Evolutionary conservation across 257 asterid species (phyloP).

Genomic region (Gardenia jasminoides): DNA sequence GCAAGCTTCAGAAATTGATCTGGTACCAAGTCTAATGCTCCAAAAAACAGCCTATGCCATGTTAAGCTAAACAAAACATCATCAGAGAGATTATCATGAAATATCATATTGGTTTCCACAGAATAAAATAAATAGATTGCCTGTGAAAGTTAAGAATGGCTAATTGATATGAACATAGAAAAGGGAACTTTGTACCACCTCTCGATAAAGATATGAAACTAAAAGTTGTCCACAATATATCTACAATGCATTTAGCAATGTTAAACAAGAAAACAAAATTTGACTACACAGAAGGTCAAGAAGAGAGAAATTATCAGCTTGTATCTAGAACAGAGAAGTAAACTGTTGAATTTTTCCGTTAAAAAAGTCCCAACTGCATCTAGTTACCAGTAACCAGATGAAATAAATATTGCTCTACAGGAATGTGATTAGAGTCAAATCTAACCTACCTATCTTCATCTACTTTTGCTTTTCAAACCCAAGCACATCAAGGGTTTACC

Average conservation of each 20-base stretch:
- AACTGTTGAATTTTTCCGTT: not conserved
- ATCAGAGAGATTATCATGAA: not conserved
- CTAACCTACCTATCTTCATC: no score
- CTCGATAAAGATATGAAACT: not conserved
- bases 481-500: no score
- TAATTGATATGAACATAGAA: not conserved
- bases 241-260: not conserved
- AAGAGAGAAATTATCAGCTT: not conserved
- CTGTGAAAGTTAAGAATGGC: not conserved
- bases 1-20: not conserved
- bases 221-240: not conserved
- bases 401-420: not conserved
- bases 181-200: not conserved
- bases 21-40: not conserved
- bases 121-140: not conserved
- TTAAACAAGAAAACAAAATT: not conserved
- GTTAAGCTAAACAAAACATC: not conserved
- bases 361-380: no score
- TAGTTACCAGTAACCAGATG: not conserved
- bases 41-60: not conserved
- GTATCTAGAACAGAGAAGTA: not conserved
- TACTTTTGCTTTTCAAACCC: no score
- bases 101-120: not conserved
- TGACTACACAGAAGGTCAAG: not conserved
- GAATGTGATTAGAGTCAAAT: not conserved